Evolutionary conservation across 2,329 filamentous ascomycete genomes (phyloP), one percentile per base, ranked within the genome.

Genomic region (Pseudocercospora eumusae): DNA sequence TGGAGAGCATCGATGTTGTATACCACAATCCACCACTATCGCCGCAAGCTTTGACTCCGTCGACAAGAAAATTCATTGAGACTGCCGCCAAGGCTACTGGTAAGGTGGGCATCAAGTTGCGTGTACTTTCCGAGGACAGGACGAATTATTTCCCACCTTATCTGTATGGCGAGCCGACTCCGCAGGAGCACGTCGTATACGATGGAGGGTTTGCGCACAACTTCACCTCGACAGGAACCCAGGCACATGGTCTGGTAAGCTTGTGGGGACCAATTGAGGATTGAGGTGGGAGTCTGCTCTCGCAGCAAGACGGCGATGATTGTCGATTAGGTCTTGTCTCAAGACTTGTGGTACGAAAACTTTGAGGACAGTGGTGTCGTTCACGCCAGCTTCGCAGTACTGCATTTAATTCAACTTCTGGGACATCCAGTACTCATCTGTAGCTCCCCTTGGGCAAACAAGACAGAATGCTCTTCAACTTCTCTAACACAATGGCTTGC

Each of bases 401-500:
- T 9, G 44, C 8, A 47, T 47, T 20, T 10, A 15, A 6, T 20
- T 11, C 2, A 6, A 13, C 18, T 47, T 10, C 20, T 23, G 6
- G n/a, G 2, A 1, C n/a, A 8, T 21, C 42, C 45, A 49, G 5
- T 13, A 25, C 21, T 21, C 10, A 13, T 1, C 2, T n/a, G 13
- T 28, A 50, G 23, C 3, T 50, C 6, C 6, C 13, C 2, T 27
- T 52, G 6, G 79, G 74, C 64, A 84, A 64, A 68, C 83, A 85
- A 9, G 75, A 76, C 62, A 86, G 67, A 23, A 85, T 72, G 40
- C 73, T 72, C 11, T 75, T 72, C 62, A 88, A 68, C 73, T 83
- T 86, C 18, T 80, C 71, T 65, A 83, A 60, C 49, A 87, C 84
- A 23, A 77, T 71, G 3, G 72, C 76, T 76, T 88, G 85, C 69